A percentile compares a stretch with the other conserved stretches of the same genome.
These are phyloP conservation scores for Typha latifolia DNA, from an alignment of 176 grass and related monocot species.

Conservation along the genomic window DNA sequence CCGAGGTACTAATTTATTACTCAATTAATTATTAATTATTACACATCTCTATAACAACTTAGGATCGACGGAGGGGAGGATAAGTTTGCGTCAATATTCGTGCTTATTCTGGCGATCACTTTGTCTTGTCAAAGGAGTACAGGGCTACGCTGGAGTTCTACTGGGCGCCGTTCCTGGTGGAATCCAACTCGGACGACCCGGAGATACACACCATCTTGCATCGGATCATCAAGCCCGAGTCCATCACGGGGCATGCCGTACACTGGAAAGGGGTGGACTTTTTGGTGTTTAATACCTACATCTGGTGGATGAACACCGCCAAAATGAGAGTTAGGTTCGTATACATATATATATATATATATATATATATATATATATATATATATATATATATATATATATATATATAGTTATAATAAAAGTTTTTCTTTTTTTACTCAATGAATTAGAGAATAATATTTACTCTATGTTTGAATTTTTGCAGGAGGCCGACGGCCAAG, in stretches of 20 bases:
- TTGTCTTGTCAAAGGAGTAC: constrained; percentile 38
- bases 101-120: background rate
- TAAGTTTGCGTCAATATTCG: background rate
- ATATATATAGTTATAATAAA: no score
- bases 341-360: background rate
- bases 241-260: constrained; percentile 48
- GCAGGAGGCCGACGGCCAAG: constrained; percentile 47
- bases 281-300: constrained; percentile 97
- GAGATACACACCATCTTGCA: constrained; percentile 45
- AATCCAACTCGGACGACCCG: constrained; percentile 89
- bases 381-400: no score
- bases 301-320: constrained; percentile 90
- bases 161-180: constrained; percentile 89
- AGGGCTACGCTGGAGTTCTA: constrained; percentile 85
- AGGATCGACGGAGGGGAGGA: no score
- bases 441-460: background rate
- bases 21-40: no score
- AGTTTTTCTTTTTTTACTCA: no score
- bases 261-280: constrained; percentile 75
- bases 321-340: constrained; percentile 69
- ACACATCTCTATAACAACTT: no score
- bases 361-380: background rate
- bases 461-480: background rate
- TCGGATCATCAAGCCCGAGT: constrained; percentile 46
- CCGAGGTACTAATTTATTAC: constrained; percentile 40